Evolutionary conservation across 2,329 filamentous ascomycete species (phyloP).

Genomic region (Myriosclerotinia duriaeana): DNA sequence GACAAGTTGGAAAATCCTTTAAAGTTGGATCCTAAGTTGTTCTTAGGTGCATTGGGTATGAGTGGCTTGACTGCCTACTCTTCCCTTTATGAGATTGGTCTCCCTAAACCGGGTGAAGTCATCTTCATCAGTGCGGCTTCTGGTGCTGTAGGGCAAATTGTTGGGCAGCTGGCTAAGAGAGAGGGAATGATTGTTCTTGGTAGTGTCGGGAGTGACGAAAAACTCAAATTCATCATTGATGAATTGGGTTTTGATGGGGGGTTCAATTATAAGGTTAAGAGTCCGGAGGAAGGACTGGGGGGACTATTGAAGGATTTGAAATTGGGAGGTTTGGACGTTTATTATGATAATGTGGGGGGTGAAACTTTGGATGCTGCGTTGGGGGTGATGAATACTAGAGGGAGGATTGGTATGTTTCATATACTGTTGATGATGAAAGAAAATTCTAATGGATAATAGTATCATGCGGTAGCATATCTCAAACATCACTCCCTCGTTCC

Average conservation of each 20-base stretch:
- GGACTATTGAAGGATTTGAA: slow-evolving; percentile 53
- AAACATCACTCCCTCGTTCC: slow-evolving; percentile 49
- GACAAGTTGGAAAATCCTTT: slow-evolving; percentile 65
- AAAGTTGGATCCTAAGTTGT: slow-evolving; percentile 62
- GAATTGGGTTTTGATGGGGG: slow-evolving; percentile 69
- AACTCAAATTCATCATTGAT: slow-evolving; percentile 70
- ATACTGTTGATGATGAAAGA: not conserved
- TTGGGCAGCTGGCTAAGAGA: slow-evolving; percentile 73
- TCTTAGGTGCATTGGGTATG: slow-evolving; percentile 75
- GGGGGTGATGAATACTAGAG: slow-evolving; percentile 58
- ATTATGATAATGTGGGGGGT: slow-evolving; percentile 78
- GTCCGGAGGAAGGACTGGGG: slow-evolving; percentile 58
- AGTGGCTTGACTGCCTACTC: slow-evolving; percentile 72
- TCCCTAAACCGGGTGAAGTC: slow-evolving; percentile 73
- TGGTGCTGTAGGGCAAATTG: slow-evolving; percentile 71
- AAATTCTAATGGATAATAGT: slow-evolving; percentile 37
- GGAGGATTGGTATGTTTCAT: slow-evolving; percentile 51
- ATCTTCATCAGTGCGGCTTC: slow-evolving; percentile 74
- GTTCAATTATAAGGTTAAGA: slow-evolving; percentile 79
- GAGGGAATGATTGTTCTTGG: slow-evolving; percentile 72
- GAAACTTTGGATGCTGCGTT: slow-evolving; percentile 70
- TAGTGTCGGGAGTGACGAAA: slow-evolving; percentile 71
- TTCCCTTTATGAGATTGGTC: slow-evolving; percentile 69
- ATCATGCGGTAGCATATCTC: slow-evolving; percentile 61
- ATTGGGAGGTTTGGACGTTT: slow-evolving; percentile 71